phyloP scores from a whole-genome alignment of 2,329 filamentous ascomycete species.

The Neophaeococcomyces mojaviensis region DNA sequence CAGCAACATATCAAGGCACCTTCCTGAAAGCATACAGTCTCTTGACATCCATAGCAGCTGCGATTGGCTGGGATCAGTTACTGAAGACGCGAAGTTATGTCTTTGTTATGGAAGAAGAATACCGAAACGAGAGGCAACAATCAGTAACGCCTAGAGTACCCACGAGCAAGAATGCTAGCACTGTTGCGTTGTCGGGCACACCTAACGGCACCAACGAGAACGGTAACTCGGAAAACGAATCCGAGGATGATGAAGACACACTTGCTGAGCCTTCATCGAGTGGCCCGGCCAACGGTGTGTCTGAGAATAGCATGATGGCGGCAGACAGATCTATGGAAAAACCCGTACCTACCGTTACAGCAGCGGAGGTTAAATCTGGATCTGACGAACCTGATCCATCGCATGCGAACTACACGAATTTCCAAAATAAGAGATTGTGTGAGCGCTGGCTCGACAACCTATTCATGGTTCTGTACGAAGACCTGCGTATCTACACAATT shows the following conservation, averaged over 20 bases:
- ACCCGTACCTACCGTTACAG: constrained; percentile 69
- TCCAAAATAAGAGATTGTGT: constrained; percentile 94
- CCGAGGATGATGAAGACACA: constrained; percentile 25
- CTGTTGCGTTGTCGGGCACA: constrained; percentile 66
- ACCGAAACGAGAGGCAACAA: constrained; percentile 63
- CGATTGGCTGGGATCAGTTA: constrained; percentile 96
- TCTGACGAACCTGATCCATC: constrained; percentile 59
- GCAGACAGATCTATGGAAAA: constrained; percentile 56
- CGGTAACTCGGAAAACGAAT: constrained; percentile 25
- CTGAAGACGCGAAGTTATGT: constrained; percentile 92
- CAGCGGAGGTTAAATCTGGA: constrained; percentile 68
- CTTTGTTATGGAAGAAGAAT: constrained; percentile 99
- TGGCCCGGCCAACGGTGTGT: constrained; percentile 29
- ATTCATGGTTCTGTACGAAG: constrained; percentile 98
- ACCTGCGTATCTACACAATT: constrained; percentile 95
- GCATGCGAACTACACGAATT: constrained; percentile 72
- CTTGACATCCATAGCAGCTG: constrained; percentile 88
- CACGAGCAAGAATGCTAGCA: constrained; percentile 65
- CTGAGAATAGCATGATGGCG: constrained; percentile 23
- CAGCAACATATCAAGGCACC: constrained; percentile 84
- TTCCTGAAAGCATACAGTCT: constrained; percentile 93
- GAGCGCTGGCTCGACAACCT: constrained; percentile 97
- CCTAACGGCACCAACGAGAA: constrained; percentile 39
- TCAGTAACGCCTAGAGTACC: constrained; percentile 43
- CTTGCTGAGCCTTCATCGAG: constrained; percentile 23